phyloP scores from a whole-genome alignment of 1,284 basidiomycete species.

The Sphagnurus paluster region DNA sequence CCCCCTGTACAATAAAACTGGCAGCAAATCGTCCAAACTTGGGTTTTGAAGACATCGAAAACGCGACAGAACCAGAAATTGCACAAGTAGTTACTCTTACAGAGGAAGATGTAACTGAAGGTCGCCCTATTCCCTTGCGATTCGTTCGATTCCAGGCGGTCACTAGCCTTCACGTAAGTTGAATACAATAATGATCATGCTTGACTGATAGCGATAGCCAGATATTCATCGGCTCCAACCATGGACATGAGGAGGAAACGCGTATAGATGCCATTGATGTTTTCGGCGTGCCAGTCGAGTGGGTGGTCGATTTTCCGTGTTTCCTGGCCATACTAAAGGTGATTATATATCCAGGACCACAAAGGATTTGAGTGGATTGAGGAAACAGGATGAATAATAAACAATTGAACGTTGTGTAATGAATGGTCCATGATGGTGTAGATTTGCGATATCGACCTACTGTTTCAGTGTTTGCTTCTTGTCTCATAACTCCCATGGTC shows the following conservation, averaged over 20 bases:
- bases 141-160: constrained; percentile 83
- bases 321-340: constrained; percentile 13
- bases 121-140: constrained; percentile 60
- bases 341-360: constrained; percentile 48
- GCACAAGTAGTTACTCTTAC: constrained; percentile 57
- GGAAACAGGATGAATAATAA: constrained; percentile 42
- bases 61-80: constrained; percentile 45
- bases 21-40: constrained; percentile 66
- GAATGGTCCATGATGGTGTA: neutral
- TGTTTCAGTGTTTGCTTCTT: neutral
- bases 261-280: constrained; percentile 79
- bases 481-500: constrained; percentile 10
- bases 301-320: constrained; percentile 28
- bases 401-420: neutral
- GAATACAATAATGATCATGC: neutral
- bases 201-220: constrained; percentile 26
- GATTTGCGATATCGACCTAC: neutral
- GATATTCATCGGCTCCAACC: constrained; percentile 80
- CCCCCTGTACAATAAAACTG: constrained; percentile 68
- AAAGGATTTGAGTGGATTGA: constrained; percentile 56
- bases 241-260: constrained; percentile 73
- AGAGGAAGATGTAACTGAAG: constrained; percentile 52
- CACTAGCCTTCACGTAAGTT: constrained; percentile 66
- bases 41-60: constrained; percentile 68
- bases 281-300: constrained; percentile 67